A percentile compares a stretch with the other conserved stretches of the same genome.
Evolutionary conservation across 345 rosid genomes (phyloP).

Genomic region (Lepidium africanum): DNA sequence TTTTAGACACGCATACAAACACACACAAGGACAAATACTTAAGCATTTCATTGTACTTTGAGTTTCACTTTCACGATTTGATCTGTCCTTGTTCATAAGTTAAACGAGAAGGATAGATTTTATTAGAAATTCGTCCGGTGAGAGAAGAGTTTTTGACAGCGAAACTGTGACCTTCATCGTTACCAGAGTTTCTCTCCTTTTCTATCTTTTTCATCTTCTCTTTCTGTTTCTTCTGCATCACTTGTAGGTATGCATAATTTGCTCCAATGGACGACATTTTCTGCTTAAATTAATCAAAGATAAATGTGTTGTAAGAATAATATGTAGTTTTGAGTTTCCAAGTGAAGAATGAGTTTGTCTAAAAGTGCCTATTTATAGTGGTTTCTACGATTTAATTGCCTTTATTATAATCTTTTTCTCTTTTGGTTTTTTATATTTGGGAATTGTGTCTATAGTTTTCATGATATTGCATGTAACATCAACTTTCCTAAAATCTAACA

Average conservation of each 20-base stretch:
- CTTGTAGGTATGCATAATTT: conserved; percentile 21
- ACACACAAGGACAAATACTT: neutral
- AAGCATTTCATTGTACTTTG: no score
- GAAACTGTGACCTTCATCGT: neutral
- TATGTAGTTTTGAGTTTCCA: neutral
- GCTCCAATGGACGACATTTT: conserved; percentile 29
- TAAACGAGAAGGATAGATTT: conserved; percentile 8
- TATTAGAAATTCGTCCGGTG: neutral
- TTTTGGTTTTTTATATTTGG: neutral
- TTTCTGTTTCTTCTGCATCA: conserved; percentile 19
- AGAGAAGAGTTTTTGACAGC: neutral
- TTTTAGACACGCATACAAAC: neutral
- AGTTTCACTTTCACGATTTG: neutral
- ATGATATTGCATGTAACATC: conserved; percentile 6
- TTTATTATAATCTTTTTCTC: neutral
- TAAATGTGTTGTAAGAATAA: neutral
- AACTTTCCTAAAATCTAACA: neutral
- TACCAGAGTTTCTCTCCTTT: neutral
- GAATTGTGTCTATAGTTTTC: conserved; percentile 1
- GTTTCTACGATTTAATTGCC: neutral
- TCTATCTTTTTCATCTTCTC: conserved; percentile 11
- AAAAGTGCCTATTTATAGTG: conserved; percentile 16
- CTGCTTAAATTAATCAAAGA: neutral
- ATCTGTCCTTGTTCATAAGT: neutral
- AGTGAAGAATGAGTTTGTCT: conserved; percentile 7